A percentile compares a stretch with the other conserved stretches of the same genome.
phyloP scores from a whole-genome alignment of 2,329 filamentous ascomycete genomes.

The Fusarium siculi region DNA sequence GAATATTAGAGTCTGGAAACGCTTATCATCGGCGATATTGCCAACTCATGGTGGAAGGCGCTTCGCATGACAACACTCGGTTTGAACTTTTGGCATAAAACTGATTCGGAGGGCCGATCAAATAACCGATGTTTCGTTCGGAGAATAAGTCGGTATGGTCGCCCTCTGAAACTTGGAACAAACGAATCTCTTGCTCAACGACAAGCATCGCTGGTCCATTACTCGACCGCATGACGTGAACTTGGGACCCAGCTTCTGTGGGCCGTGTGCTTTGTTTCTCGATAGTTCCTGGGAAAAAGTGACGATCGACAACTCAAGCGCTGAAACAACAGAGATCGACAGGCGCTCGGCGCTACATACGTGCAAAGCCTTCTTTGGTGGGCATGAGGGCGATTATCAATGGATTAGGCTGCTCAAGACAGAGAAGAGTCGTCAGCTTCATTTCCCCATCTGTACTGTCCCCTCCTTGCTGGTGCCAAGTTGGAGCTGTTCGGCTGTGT shows the following conservation, averaged over 20 bases:
- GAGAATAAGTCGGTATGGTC: slow-evolving; percentile 24
- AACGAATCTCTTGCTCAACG: slow-evolving; percentile 2
- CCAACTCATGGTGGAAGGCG: not conserved
- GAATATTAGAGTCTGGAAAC: not conserved
- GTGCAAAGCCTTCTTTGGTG: slow-evolving; percentile 20
- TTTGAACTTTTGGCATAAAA: slow-evolving; percentile 3
- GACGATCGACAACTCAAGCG: slow-evolving; percentile 34
- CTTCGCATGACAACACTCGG: slow-evolving; percentile 6
- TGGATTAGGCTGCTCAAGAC: slow-evolving; percentile 2
- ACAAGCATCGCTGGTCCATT: slow-evolving; percentile 15
- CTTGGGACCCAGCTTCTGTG: slow-evolving; percentile 9
- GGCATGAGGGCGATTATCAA: slow-evolving; percentile 31
- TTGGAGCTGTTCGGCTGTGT: not conserved
- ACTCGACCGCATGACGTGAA: slow-evolving; percentile 28
- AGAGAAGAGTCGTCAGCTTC: slow-evolving; percentile 34
- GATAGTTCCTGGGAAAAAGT: slow-evolving; percentile 8
- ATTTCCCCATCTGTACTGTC: slow-evolving; percentile 26
- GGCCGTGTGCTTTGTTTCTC: slow-evolving; percentile 21
- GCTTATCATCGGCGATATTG: not conserved
- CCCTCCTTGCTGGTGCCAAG: slow-evolving; percentile 1
- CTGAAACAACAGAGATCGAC: slow-evolving; percentile 32
- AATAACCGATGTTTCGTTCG: slow-evolving; percentile 30
- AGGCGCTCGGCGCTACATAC: slow-evolving; percentile 19
- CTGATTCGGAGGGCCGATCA: slow-evolving; percentile 2
- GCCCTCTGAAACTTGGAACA: slow-evolving; percentile 1